These are phyloP conservation scores for Rhizomucor miehei DNA, from an alignment of 371 early-diverging fungal species.

Conservation along the genomic window DNA sequence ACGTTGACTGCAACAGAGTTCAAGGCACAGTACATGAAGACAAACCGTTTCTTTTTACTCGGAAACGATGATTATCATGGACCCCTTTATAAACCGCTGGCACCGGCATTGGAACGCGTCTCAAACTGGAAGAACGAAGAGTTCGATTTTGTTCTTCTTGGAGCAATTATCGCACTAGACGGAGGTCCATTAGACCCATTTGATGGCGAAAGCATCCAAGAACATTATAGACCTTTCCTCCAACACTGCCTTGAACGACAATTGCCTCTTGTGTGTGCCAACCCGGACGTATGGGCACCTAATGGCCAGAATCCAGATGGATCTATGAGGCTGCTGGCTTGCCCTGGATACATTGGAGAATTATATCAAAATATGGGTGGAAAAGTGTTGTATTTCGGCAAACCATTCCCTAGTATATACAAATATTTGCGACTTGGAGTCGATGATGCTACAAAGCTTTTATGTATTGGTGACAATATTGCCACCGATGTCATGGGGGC, in stretches of 20 bases:
- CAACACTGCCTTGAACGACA: conserved; percentile 17
- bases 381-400: conserved; percentile 43
- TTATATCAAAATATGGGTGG: conserved; percentile 45
- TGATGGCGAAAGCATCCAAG: conserved; percentile 20
- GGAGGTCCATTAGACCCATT: conserved; percentile 15
- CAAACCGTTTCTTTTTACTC: conserved; percentile 31
- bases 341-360: conserved; percentile 40
- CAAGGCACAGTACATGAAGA: conserved; percentile 19
- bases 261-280: conserved; percentile 39
- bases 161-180: conserved; percentile 8
- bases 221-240: conserved; percentile 29
- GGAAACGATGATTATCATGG: conserved; percentile 37
- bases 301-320: conserved; percentile 34
- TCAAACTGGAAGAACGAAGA: conserved; percentile 15
- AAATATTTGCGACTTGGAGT: conserved; percentile 19
- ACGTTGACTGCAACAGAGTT: conserved; percentile 24
- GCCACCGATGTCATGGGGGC: conserved; percentile 46
- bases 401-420: conserved; percentile 42
- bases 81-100: conserved; percentile 27
- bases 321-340: conserved; percentile 18
- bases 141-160: conserved; percentile 41
- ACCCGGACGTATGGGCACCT: conserved; percentile 46
- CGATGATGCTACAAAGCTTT: conserved; percentile 6
- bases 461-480: conserved; percentile 45
- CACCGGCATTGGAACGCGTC: conserved; percentile 17